A percentile compares a stretch with the other conserved stretches of the same genome.
Conservation (phyloP, 2,329 filamentous ascomycete species). For the Fusarium armeniacum region DNA sequence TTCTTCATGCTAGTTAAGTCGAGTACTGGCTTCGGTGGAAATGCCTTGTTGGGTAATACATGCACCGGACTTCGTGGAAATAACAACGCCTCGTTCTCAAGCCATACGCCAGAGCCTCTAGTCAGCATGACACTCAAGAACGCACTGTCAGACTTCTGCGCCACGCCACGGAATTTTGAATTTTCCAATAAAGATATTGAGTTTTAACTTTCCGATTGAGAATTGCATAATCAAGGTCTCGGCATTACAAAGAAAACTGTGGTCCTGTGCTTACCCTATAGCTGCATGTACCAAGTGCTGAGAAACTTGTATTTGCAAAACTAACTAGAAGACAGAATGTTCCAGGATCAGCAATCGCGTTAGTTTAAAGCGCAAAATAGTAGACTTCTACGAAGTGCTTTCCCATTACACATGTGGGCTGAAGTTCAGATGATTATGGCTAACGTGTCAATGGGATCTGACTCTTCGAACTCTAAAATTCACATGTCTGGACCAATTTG, state of each 20-base stretch:
- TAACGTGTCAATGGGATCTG: constrained; percentile 2
- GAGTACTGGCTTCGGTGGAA: too few species aligned
- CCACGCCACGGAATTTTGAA: neutral
- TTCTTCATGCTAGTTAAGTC: too few species aligned
- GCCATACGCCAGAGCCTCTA: neutral
- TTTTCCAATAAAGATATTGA: neutral
- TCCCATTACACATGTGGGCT: neutral
- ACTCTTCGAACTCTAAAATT: neutral
- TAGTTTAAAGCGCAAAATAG: neutral
- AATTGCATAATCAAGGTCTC: neutral
- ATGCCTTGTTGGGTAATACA: neutral
- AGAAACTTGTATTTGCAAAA: neutral
- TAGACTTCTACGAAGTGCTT: neutral
- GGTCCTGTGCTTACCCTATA: neutral
- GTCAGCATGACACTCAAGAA: neutral
- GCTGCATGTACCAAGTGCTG: neutral
- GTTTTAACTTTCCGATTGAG: neutral
- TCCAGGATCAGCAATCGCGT: neutral
- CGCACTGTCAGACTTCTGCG: too few species aligned
- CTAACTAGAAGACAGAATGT: neutral
- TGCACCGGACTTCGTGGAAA: too few species aligned
- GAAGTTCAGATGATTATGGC: neutral
- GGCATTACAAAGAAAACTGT: neutral
- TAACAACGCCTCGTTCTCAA: neutral
- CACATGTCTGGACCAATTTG: neutral